These are phyloP conservation scores for Nasturtium officinale DNA, from an alignment of 345 rosid genomes.

Conservation along the genomic window DNA sequence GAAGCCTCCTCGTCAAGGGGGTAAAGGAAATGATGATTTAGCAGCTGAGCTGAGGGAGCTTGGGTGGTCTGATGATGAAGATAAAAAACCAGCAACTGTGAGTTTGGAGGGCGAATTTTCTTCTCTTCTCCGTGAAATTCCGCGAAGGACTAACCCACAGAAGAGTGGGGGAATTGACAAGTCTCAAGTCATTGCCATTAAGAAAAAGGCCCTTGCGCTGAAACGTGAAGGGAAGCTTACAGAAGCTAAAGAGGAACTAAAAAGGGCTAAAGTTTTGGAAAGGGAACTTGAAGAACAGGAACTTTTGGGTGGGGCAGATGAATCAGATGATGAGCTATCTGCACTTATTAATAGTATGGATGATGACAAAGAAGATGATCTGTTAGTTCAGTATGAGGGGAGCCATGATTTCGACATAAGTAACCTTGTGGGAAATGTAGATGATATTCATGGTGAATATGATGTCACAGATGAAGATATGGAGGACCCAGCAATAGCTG, in stretches of 20 bases:
- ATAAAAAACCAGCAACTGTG: slow-evolving; percentile 50
- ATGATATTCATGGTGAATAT: slow-evolving; percentile 59
- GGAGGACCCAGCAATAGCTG: slow-evolving; percentile 79
- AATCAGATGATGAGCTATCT: slow-evolving; percentile 91
- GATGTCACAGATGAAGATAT: slow-evolving; percentile 88
- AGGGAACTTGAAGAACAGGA: slow-evolving; percentile 89
- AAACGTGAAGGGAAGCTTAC: slow-evolving; percentile 94
- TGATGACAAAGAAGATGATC: slow-evolving; percentile 56
- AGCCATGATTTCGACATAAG: slow-evolving; percentile 48
- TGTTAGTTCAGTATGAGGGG: slow-evolving; percentile 47
- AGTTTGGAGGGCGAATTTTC: slow-evolving; percentile 88
- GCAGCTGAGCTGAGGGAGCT: slow-evolving; percentile 70
- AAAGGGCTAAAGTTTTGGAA: slow-evolving; percentile 83
- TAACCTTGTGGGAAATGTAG: slow-evolving; percentile 52
- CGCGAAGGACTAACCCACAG: slow-evolving; percentile 46
- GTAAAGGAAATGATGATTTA: slow-evolving; percentile 60
- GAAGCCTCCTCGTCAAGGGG: slow-evolving; percentile 46
- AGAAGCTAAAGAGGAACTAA: slow-evolving; percentile 96
- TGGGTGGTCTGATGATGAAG: slow-evolving; percentile 84
- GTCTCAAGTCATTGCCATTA: slow-evolving; percentile 64
- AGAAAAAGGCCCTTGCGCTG: slow-evolving; percentile 74
- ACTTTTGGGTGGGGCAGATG: slow-evolving; percentile 71
- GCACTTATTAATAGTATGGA: slow-evolving; percentile 64
- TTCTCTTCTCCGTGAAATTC: slow-evolving; percentile 67
- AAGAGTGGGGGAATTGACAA: slow-evolving; percentile 53